Conservation (phyloP, 2,329 filamentous ascomycete species). For the Lecanosticta acicola region DNA sequence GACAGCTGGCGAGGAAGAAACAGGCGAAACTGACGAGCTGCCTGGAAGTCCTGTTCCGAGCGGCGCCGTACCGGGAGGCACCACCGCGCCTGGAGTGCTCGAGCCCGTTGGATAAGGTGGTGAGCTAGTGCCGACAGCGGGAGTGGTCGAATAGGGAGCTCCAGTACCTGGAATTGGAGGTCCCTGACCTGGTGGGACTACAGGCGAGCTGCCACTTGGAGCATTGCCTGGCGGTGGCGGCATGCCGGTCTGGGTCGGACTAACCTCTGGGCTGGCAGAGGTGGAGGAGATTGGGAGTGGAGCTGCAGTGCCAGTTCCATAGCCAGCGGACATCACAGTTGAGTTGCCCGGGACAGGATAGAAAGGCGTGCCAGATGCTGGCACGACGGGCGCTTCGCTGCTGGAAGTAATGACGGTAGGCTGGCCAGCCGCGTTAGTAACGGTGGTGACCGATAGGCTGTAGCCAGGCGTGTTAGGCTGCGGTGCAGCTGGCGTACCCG, state of each 20-base stretch:
- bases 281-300: conserved; percentile 4
- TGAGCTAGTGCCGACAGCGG: background rate
- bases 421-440: conserved; percentile 10
- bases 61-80: too few relatives aligned
- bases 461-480: too few relatives aligned
- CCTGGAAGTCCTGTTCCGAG: conserved; percentile 1
- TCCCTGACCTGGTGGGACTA: conserved; percentile 1
- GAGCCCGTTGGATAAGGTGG: conserved; percentile 9
- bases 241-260: conserved; percentile 5
- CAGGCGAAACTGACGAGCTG: conserved; percentile 14
- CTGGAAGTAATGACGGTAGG: conserved; percentile 10
- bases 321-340: conserved; percentile 1
- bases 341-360: conserved; percentile 11
- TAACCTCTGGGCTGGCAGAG: conserved; percentile 3
- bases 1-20: conserved; percentile 16
- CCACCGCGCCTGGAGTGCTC: conserved; percentile 1
- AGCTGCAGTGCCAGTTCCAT: conserved; percentile 7
- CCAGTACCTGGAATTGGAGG: too few relatives aligned
- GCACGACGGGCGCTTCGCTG: conserved; percentile 7
- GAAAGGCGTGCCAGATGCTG: conserved; percentile 8
- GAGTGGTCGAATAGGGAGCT: conserved; percentile 3
- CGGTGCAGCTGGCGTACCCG: too few relatives aligned
- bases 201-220: conserved; percentile 2
- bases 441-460: conserved; percentile 12
- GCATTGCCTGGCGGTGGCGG: background rate